Percentiles rank a stretch among this genome's conserved stretches.
These are phyloP conservation scores for Obelidium mucronatum DNA, from an alignment of 192 early-diverging fungal species.

Conservation along the genomic window DNA sequence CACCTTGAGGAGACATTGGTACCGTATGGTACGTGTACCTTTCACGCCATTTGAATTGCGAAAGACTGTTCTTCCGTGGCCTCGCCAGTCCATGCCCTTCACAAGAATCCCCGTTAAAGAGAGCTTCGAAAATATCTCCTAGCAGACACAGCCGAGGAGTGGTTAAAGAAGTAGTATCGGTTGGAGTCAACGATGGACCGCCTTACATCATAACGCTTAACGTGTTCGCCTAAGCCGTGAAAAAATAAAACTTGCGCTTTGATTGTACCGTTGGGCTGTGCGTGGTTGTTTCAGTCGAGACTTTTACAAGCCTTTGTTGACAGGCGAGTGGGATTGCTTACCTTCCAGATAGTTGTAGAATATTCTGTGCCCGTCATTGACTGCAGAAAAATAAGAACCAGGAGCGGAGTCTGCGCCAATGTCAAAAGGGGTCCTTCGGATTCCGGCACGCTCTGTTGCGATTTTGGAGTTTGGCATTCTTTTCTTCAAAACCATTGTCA, in stretches of 20 bases:
- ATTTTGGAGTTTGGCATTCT: neutral
- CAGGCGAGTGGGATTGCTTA: neutral
- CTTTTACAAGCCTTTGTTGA: neutral
- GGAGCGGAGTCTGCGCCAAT: slow-evolving; percentile 1
- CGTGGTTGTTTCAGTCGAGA: neutral
- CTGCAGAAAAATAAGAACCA: slow-evolving; percentile 16
- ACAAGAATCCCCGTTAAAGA: slow-evolving; percentile 62
- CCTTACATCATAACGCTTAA: slow-evolving; percentile 61
- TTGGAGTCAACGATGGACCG: neutral
- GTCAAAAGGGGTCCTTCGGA: slow-evolving; percentile 9
- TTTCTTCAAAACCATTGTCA: too few relatives aligned
- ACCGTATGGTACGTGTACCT: neutral
- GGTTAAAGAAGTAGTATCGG: neutral
- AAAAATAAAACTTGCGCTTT: slow-evolving; percentile 59
- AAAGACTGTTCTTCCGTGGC: slow-evolving; percentile 24
- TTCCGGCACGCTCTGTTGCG: neutral
- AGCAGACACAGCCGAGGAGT: neutral
- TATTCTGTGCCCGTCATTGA: slow-evolving; percentile 19
- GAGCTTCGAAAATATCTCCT: slow-evolving; percentile 64
- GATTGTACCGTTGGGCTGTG: slow-evolving; percentile 7
- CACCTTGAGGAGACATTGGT: neutral
- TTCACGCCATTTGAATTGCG: neutral
- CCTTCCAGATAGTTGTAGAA: slow-evolving; percentile 36
- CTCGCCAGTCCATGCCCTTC: slow-evolving; percentile 62
- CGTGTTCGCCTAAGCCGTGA: slow-evolving; percentile 71